These are phyloP conservation scores for Boletus rubropictus DNA, from an alignment of 768 basidiomycete species.

Conservation along the genomic window DNA sequence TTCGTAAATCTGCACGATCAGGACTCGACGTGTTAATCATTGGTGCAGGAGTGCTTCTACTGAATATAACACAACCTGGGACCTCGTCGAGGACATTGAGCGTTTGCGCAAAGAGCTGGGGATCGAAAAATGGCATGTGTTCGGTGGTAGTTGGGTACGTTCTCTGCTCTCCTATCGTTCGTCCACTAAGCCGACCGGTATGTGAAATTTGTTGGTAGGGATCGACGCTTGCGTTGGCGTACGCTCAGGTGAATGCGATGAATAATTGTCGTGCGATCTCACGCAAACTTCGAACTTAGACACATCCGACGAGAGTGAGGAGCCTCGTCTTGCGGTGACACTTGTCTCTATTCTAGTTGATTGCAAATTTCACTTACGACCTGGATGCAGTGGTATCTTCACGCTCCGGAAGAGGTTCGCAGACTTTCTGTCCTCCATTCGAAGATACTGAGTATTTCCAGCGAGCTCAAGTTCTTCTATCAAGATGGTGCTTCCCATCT, in stretches of 20 bases:
- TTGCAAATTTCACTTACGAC: background rate
- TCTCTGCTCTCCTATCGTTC: background rate
- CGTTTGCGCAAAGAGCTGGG: conserved; percentile 66
- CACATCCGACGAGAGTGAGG: conserved; percentile 77
- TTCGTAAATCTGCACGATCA: background rate
- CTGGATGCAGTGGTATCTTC: conserved; percentile 69
- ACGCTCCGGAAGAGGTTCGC: conserved; percentile 69
- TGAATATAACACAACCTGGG: conserved; percentile 92
- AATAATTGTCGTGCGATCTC: background rate
- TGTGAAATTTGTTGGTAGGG: conserved; percentile 41
- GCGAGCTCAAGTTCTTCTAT: conserved; percentile 90
- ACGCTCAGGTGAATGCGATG: conserved; percentile 59
- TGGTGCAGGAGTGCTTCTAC: conserved; percentile 58
- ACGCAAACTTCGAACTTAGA: conserved; percentile 33
- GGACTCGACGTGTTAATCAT: conserved; percentile 1
- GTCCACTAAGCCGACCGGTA: background rate
- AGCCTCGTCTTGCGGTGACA: conserved; percentile 68
- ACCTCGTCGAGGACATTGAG: conserved; percentile 87
- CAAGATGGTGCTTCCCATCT: conserved; percentile 77
- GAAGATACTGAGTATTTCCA: conserved; percentile 11
- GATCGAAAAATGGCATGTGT: conserved; percentile 89
- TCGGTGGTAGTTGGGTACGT: conserved; percentile 87
- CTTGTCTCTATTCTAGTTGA: background rate
- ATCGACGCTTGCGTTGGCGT: conserved; percentile 79
- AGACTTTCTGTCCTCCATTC: background rate